A percentile compares a stretch with the other conserved stretches of the same genome.
These are phyloP conservation scores for Reutealis trisperma DNA, from an alignment of 345 rosid species.

Conservation along the genomic window DNA sequence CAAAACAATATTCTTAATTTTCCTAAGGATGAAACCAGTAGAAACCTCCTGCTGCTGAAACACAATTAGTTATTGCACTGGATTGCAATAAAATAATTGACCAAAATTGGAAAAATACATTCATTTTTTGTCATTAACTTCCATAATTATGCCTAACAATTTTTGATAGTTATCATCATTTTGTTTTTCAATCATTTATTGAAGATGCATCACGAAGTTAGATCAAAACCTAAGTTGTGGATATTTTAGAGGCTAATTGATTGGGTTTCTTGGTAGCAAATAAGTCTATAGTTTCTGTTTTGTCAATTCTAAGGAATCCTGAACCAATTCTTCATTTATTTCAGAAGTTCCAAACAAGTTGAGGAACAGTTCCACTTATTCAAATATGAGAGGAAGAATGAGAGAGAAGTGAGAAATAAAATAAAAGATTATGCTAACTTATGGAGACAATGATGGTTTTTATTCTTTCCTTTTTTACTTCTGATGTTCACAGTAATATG, in stretches of 20 bases:
- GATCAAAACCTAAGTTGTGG: neutral
- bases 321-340: neutral
- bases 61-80: neutral
- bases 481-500: neutral
- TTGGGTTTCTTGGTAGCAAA: neutral
- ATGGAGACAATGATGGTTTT: neutral
- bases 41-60: too few relatives aligned
- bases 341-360: neutral
- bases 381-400: neutral
- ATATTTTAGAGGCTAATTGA: neutral
- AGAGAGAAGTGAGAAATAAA: neutral
- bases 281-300: neutral
- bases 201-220: neutral
- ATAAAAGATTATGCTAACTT: neutral
- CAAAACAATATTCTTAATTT: too few relatives aligned
- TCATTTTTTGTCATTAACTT: neutral
- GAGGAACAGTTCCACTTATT: neutral
- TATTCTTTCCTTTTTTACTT: neutral
- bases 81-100: neutral
- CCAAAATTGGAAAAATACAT: neutral
- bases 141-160: neutral
- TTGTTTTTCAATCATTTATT: neutral
- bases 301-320: neutral
- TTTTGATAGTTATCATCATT: neutral
- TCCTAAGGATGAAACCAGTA: too few relatives aligned